Base-by-base conservation (phyloP, 176 grass and related monocot species). In the Juncus inflexus region DNA sequence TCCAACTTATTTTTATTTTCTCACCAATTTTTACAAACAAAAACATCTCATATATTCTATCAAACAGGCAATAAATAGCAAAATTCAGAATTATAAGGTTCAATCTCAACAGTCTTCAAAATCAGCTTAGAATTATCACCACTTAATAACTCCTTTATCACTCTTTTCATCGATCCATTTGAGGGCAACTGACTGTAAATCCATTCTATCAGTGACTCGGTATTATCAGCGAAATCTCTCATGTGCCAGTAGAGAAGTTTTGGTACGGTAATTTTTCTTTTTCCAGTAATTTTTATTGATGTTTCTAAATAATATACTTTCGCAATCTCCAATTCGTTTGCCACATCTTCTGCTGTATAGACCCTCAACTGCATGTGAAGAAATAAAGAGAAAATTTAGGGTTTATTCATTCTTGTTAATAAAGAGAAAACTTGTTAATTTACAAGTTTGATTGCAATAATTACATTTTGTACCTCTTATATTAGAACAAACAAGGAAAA, bases 211-310 rank as follows among this genome's bases (percentile, higher is more conserved):
- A 97, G 74, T 40, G 92, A 97, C 58, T 85, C 92, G n/a, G 63
- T 77, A 52, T 89, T 82, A 67, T 97, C 87, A 51, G 92, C 92
- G 63, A 97, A 97, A 70, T 90, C 83, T 14, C 80, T 70, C 92
- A 84, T 97, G 79, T 97, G 87, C 87, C 84, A 97, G 74, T 86
- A 78, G 35, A 97, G 75, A 69, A 97, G 87, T 69, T 81, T 89
- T 4, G 85, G 92, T 36, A 97, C 3, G 7, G 77, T 65, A 13
- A 76, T 58, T 78, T 68, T 83, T 76, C 66, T 79, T 66, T 71
- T 83, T 58, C 71, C 77, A 7, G 55, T 72, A 0, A 79, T 41
- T n/a, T 74, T 81, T 73, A 97, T 81, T 35, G 77, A 66, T 40
- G 80, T 58, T 69, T 91, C 88, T 19, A 97, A 73, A 78, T 91